Evolutionary conservation across 371 early-diverging fungal species (phyloP).

Genomic region (Mortierella sp.): DNA sequence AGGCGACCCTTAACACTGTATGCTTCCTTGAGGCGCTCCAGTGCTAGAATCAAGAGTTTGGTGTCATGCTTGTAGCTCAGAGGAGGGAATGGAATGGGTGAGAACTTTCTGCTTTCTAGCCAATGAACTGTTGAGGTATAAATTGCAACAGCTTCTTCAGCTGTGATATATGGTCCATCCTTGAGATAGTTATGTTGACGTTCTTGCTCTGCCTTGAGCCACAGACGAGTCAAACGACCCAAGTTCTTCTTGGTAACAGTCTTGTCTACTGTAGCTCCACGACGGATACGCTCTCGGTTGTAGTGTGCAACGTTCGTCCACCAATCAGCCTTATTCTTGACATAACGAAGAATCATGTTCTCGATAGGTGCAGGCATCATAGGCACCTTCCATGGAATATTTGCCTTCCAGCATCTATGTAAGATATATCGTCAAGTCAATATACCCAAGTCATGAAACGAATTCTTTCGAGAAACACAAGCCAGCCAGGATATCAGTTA

Average conservation of each 20-base stretch:
- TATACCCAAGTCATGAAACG: background rate
- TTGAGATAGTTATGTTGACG: conserved; percentile 99
- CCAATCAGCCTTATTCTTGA: conserved; percentile 99
- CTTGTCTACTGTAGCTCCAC: conserved; percentile 99
- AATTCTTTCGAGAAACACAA: no score
- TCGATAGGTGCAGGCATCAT: conserved; percentile 98
- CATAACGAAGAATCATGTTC: conserved; percentile 98
- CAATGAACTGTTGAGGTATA: conserved; percentile 98
- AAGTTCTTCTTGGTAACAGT: conserved; percentile 98
- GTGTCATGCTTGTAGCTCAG: conserved; percentile 99
- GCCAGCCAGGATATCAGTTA: background rate
- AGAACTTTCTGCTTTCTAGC: conserved; percentile 97
- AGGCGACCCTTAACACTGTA: conserved; percentile 96
- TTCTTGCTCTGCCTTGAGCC: conserved; percentile 99
- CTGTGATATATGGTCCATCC: conserved; percentile 97
- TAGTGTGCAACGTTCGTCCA: conserved; percentile 99
- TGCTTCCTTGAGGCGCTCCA: conserved; percentile 96
- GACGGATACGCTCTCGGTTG: conserved; percentile 98
- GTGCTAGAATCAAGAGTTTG: conserved; percentile 94
- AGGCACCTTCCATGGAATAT: conserved; percentile 99
- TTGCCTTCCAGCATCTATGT: conserved; percentile 94
- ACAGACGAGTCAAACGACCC: conserved; percentile 98
- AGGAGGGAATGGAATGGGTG: conserved; percentile 99
- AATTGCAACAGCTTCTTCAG: conserved; percentile 98
- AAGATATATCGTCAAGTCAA: conserved; percentile 4